Percentiles rank a stretch among this genome's conserved stretches.
phyloP scores from a whole-genome alignment of 805 yeast species.

The Schizosaccharomyces cryophilus region DNA sequence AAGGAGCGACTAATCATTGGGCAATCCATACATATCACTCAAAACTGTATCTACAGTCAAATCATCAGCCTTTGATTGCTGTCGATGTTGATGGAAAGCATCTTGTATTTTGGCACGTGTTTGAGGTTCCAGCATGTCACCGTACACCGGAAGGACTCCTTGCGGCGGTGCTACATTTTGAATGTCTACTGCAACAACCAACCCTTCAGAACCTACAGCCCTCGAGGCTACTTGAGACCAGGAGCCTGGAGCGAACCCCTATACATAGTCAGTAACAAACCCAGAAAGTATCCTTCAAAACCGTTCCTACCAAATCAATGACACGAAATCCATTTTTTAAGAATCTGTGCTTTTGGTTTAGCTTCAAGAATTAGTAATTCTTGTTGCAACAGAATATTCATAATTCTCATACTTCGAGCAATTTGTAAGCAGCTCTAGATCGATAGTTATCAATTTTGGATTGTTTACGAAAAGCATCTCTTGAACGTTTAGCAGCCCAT shows the following conservation, averaged over 20 bases:
- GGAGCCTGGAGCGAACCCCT: slow-evolving; percentile 1
- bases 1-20: background rate
- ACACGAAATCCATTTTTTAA: background rate
- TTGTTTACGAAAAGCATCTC: background rate
- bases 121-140: background rate
- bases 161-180: background rate
- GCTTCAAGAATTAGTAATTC: background rate
- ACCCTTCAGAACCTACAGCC: background rate
- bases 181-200: background rate
- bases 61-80: background rate
- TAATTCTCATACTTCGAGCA: background rate
- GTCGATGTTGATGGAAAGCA: background rate
- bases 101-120: background rate
- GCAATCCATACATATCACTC: background rate
- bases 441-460: background rate
- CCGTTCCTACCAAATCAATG: background rate
- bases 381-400: background rate
- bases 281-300: background rate
- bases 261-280: background rate
- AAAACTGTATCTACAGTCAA: background rate
- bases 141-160: background rate
- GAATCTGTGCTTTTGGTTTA: background rate
- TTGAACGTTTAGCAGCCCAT: background rate
- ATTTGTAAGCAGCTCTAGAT: background rate
- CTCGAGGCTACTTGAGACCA: background rate